These are phyloP conservation scores for Straminergon stramineum DNA, from an alignment of 225 moss, liverwort and hornwort genomes.

Conservation along the genomic window DNA sequence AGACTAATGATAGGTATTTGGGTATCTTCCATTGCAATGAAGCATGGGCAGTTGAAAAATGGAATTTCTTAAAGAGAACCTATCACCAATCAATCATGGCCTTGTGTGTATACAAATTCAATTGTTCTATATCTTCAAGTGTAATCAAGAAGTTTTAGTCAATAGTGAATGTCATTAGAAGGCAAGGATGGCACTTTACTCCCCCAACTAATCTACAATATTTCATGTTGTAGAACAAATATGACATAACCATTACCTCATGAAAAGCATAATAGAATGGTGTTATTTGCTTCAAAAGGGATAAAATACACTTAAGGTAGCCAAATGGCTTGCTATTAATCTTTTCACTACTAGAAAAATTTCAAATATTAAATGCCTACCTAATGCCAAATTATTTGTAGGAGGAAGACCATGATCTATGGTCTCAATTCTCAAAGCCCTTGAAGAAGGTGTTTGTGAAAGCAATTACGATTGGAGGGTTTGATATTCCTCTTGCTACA, in stretches of 20 bases:
- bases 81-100: background rate
- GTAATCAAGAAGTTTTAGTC: background rate
- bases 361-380: background rate
- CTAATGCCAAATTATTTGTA: background rate
- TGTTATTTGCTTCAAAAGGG: background rate
- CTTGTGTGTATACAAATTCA: too few relatives aligned
- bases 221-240: background rate
- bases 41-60: background rate
- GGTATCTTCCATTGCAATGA: background rate
- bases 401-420: background rate
- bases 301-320: background rate
- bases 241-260: background rate
- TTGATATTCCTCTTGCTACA: background rate
- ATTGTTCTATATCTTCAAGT: background rate
- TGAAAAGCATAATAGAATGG: rapidly evolving
- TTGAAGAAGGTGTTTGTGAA: background rate
- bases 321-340: background rate
- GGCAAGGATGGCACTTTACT: background rate
- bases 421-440: background rate
- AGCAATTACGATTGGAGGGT: background rate
- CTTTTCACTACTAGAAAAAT: background rate
- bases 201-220: background rate
- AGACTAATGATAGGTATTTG: background rate
- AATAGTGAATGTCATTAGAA: background rate
- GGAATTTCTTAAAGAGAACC: too few relatives aligned